phyloP scores from a whole-genome alignment of 2,329 filamentous ascomycete genomes.

The Botrytis elliptica region DNA sequence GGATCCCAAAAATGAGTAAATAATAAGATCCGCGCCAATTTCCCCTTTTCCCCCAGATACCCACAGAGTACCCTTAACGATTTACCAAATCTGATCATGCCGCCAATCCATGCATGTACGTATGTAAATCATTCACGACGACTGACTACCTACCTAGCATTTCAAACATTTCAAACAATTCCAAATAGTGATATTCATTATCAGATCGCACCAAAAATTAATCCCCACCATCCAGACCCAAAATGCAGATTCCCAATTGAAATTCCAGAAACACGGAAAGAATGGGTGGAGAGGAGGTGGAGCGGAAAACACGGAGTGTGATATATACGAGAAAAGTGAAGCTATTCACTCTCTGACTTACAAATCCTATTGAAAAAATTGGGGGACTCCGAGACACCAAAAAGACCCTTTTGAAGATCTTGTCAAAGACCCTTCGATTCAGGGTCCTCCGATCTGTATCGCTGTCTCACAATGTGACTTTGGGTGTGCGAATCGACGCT shows the following conservation, averaged over 20 bases:
- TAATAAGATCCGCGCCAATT: neutral
- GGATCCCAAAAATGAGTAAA: neutral
- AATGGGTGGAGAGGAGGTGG: too few relatives aligned
- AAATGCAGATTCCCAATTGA: neutral
- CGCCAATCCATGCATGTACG: neutral
- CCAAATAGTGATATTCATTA: neutral
- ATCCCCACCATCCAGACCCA: neutral
- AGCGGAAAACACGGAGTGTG: neutral
- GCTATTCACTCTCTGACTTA: neutral
- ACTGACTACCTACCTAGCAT: neutral
- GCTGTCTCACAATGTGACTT: neutral
- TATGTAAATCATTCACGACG: neutral
- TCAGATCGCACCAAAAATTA: neutral
- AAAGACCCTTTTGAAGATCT: neutral
- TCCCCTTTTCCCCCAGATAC: neutral
- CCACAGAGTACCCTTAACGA: neutral
- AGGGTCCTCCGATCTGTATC: neutral
- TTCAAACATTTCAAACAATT: neutral
- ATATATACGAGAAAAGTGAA: neutral
- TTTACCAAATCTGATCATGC: neutral
- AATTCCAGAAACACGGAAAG: neutral
- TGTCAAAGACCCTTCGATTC: neutral
- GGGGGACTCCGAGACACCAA: neutral
- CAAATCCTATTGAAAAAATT: neutral
- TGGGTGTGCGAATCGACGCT: neutral